Base-by-base conservation (phyloP, 306 rosid genomes). In the Pueraria montana region DNA sequence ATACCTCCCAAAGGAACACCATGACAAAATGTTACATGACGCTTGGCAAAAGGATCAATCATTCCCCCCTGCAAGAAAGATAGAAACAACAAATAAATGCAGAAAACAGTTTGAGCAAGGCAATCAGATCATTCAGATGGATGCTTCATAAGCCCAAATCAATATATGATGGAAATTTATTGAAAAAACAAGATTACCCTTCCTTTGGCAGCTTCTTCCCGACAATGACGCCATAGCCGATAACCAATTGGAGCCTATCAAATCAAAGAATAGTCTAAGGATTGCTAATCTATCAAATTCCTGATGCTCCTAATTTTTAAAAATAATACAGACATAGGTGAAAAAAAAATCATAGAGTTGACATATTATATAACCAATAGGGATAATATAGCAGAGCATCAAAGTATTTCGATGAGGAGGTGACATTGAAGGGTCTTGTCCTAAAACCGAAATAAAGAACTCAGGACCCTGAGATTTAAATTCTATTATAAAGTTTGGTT, bases 1-100 rank as follows among this genome's bases (percentile, higher is more conserved):
- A 95, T 84, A 43, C 98, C 98, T 77, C 98, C 98, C 64, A 95
- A 77, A 71, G 98, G 98, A 70, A 93, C 89, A 53, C 92, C 97
- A 58, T 95, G 97, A 88, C 49, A 64, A 83, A 90, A 89, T 49
- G 97, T 91, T 67, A 86, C 56, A 42, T 46, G 65, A 68, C 80
- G 94, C 88, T 82, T 93, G 50, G 82, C 32, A 86, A 95, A 95
- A 68, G 95, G 97, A 91, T 95, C 85, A 4, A 93, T 88, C 56
- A 85, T 21, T 59, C 24, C 80, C 23, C 8, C 83, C 98, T 95
- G 86, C 34, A 81, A 76, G 74, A 81, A 81, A 76, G 74, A 81
- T 82, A 76, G 76, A 73, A 49, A 62, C n/a, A 84, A 72, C 52
- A 78, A 36, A 55, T 14, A 73, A 84, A 42, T 27, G 34, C 64